Evolutionary conservation across 106 monocot species (phyloP), one percentile per base, ranked within the genome.

Genomic region (Dendrobium huoshanense): DNA sequence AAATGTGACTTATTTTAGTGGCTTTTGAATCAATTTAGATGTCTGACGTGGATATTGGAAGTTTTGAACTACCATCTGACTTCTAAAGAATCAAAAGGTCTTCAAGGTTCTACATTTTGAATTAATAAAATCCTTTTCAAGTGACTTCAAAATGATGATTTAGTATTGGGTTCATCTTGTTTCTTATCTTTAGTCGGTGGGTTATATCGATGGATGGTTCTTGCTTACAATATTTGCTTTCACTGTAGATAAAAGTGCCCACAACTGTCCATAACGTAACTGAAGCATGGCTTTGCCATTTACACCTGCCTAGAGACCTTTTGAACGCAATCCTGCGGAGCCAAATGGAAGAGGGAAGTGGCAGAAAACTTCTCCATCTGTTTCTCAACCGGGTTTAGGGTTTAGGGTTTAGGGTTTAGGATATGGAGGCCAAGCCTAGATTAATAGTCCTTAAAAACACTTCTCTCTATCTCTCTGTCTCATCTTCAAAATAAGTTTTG

Each of bases 251-350:
- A 49, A 48, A 1, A 74, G 40, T 43, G 4, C 41, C 3, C 18
- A 15, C 27, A 43, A 16, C 42, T 74, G 19, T 51, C 16, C 10
- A 13, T 43, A 20, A 41, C 40, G 43, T 74, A 33, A 74, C 7
- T 70, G 8, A 74, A 42, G 43, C 41, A 94, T 94, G 94, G 84
- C 91, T 44, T 86, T 83, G 67, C 83, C 83, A 31, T 77, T 83
- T 75, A 85, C 79, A 65, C 88, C 82, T 77, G 80, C 87, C 2
- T 95, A 98, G 87, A 84, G 98, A 45, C 92, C 88, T 29, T 91
- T 83, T 78, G 88, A 95, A 68, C 73, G 87, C 2, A 79, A 72
- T 25, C 70, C 72, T 67, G 77, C 77, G 20, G 95, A 92, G 64
- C 78, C 81, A 11, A 84, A 83, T 84, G 89, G 89, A 41, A 84